Percentiles rank a stretch among this genome's conserved stretches.
Conservation (phyloP, 108 stramenopile genomes). For the Thalassiosira profunda region DNA sequence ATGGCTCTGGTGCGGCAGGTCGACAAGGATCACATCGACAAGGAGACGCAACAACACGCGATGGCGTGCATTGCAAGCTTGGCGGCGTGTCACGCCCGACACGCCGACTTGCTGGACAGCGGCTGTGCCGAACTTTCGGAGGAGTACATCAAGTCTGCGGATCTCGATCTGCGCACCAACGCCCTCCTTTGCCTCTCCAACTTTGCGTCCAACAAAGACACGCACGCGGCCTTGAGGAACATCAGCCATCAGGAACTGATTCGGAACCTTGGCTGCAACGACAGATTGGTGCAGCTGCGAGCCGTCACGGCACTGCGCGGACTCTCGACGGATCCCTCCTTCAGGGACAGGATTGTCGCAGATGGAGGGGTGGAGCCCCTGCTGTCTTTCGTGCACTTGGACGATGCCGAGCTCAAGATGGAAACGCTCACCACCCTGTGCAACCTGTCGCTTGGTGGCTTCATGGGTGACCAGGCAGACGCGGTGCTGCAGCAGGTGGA, state of each 20-base stretch:
- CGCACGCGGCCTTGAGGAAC: constrained; percentile 46
- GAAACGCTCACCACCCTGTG: constrained; percentile 82
- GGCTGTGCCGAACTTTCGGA: constrained; percentile 54
- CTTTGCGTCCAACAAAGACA: constrained; percentile 63
- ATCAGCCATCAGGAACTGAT: constrained; percentile 13
- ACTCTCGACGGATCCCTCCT: constrained; percentile 53
- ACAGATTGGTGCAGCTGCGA: constrained; percentile 51
- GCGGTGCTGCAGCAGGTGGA: constrained; percentile 66
- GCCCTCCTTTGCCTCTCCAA: constrained; percentile 77
- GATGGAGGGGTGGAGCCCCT: constrained; percentile 59
- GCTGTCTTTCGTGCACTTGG: constrained; percentile 62
- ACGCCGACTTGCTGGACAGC: constrained; percentile 51
- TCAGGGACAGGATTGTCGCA: constrained; percentile 65
- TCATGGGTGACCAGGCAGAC: constrained; percentile 72
- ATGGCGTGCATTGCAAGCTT: constrained; percentile 78
- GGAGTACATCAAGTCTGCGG: constrained; percentile 54
- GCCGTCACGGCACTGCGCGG: constrained; percentile 79
- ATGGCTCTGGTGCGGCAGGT: constrained; percentile 16
- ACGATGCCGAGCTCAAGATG: constrained; percentile 79
- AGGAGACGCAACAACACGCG: constrained; percentile 78
- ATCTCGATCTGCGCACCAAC: constrained; percentile 71
- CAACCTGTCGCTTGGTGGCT: constrained; percentile 83
- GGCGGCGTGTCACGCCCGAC: constrained; percentile 63
- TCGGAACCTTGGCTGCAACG: constrained; percentile 22
- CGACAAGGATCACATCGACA: constrained; percentile 55